Base-by-base conservation (phyloP, 2,329 filamentous ascomycete genomes). In the Cryphonectria parasitica region DNA sequence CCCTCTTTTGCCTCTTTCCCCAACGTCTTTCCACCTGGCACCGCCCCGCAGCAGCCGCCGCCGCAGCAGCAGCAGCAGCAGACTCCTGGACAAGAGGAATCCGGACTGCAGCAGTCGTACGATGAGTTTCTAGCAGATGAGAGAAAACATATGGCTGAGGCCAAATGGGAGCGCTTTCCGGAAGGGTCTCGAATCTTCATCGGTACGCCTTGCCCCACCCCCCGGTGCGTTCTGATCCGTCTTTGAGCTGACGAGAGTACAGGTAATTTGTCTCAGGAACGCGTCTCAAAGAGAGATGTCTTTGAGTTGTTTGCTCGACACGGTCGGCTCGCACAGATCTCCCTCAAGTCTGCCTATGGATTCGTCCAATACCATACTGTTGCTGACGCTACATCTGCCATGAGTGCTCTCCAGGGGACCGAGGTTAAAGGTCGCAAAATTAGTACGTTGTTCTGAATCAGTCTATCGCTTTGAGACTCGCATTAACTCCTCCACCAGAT, bases 281-380 rank as follows among this genome's bases (percentile, higher is more conserved):
- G 95, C 78, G 95, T 97, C 19, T 96, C 93, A 8, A 98, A 98
- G 81, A 89, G 92, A 74, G 95, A 98, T 80, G 90, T 98, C 11
- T 98, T 97, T 81, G 92, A 97, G 78, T 87, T 95, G 25, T 98
- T 99, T 78, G 90, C 94, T 77, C 88, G 87, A 70, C 95, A 94
- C 78, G 96, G 96, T 68, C 91, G 91, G 72, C 85, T 99, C 63
- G 95, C 95, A 1, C 96, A 99, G 79, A 96, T 98, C 72, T 97
- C 94, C 0, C 93, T 98, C 76, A 98, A 98, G 80, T 94, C 96
- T 74, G 95, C 95, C 1, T 98, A 97, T 80, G 96, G 96, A 1
- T 99, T 98, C 78, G 94, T 98, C 49, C 96, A 98, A 79, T 99
- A 97, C 75, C 87, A 97, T 74, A 91, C 93, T 41, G 83, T 90